Conservation (phyloP, 1,139 yeast species). For the Yarrowia galli region DNA sequence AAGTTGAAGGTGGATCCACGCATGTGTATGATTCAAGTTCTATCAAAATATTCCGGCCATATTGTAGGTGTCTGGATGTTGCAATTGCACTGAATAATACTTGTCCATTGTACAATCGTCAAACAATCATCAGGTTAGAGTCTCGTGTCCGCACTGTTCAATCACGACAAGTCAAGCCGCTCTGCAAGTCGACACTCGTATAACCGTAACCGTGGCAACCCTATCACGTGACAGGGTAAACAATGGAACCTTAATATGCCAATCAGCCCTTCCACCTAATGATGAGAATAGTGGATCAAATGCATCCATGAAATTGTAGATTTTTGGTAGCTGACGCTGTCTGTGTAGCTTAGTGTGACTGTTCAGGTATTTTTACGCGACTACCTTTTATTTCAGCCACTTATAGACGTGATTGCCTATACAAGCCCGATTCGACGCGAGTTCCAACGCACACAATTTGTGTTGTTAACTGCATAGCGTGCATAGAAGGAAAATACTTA, state of each 20-base stretch:
- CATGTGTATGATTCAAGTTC: too few relatives aligned
- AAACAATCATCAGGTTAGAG: too few relatives aligned
- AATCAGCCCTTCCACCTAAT: not conserved
- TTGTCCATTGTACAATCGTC: too few relatives aligned
- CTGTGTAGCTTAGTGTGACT: not conserved
- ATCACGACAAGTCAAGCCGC: too few relatives aligned
- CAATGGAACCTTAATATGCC: conserved; percentile 9
- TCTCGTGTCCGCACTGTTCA: too few relatives aligned
- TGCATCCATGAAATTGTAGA: not conserved
- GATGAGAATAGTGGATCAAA: not conserved
- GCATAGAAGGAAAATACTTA: conserved; percentile 31
- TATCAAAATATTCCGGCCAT: too few relatives aligned
- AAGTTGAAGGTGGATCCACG: not conserved
- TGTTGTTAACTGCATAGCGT: conserved; percentile 7
- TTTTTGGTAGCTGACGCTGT: not conserved
- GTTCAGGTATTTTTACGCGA: not conserved
- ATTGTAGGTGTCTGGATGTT: too few relatives aligned
- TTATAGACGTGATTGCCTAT: not conserved
- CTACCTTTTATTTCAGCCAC: not conserved
- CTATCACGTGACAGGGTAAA: conserved; percentile 5
- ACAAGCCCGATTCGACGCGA: not conserved
- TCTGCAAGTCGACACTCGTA: not conserved
- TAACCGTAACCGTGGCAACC: not conserved
- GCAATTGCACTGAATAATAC: too few relatives aligned
- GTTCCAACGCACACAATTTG: not conserved